Conservation (phyloP, 257 asterid species). For the Solanum microdontum region DNA sequence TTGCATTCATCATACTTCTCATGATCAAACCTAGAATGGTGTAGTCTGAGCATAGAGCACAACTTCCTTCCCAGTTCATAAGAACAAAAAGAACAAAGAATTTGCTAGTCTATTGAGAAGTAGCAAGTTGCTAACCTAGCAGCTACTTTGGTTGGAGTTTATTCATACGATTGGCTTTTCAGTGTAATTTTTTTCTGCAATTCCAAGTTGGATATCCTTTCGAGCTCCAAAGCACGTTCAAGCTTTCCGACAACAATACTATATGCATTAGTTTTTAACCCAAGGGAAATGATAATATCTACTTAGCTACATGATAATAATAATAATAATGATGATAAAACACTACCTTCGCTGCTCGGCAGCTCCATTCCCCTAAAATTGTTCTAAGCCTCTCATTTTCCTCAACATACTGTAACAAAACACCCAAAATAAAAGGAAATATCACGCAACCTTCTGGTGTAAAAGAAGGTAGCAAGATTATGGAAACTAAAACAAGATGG, state of each 20-base stretch:
- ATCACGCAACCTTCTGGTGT: not conserved
- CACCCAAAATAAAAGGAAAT: not conserved
- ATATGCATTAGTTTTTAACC: constrained; percentile 3
- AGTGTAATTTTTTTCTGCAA: constrained; percentile 59
- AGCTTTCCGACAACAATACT: constrained; percentile 35
- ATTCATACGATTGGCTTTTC: constrained; percentile 22
- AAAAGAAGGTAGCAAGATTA: not conserved
- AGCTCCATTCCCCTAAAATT: constrained; percentile 93
- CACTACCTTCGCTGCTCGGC: constrained; percentile 85
- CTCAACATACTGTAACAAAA: constrained; percentile 52
- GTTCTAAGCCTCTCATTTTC: constrained; percentile 96
- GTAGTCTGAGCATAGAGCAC: not conserved
- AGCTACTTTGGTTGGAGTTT: not conserved
- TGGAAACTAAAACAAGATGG: not conserved
- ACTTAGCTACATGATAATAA: not conserved
- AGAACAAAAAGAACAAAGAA: not conserved
- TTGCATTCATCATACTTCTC: not conserved
- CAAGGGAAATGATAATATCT: not conserved
- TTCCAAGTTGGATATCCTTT: constrained; percentile 59
- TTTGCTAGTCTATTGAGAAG: not conserved
- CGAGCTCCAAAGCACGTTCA: constrained; percentile 85
- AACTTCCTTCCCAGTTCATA: not conserved
- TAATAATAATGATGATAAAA: not conserved
- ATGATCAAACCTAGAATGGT: not conserved
- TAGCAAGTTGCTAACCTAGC: not conserved